Base-by-base conservation (phyloP, 2,329 filamentous ascomycete species). In the Calycina herbarum region DNA sequence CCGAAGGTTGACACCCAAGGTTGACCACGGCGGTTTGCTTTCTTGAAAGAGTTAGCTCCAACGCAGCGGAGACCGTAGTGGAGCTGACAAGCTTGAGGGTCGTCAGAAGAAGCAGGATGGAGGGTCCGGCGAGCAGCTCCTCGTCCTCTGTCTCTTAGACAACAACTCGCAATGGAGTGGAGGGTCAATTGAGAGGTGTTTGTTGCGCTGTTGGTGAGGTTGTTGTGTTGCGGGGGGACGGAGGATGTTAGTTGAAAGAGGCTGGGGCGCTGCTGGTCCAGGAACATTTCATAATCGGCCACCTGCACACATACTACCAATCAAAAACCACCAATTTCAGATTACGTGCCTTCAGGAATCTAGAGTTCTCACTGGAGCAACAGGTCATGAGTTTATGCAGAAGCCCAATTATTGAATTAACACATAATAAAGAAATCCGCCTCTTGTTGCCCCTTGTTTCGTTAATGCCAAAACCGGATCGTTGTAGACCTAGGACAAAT, bases 271-370 rank as follows among this genome's bases (percentile, higher is more conserved):
- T 13, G 35, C 27, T 13, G 35, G 35, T 38, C 35, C 8, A 7
- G 35, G 35, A 38, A 38, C 35, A 29, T 31, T 62, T 62, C 42
- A 31, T 20, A 56, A 38, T 40, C 42, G 40, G 38, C 45, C 56
- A 24, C 15, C 33, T 20, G 29, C 20, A n/a, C 57, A 27, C 29
- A 24, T 35, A 31, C 51, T 29, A 58, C 63, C 63, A 61, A 62
- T 62, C 8, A 51, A 29, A 62, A 40, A 48, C 48, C 48, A 27
- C 56, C 56, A 62, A 48, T 65, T 65, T 62, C 27, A 61, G 24
- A 57, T 24, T 54, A 38, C 62, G 62, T 59, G 56, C 62, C 62
- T 56, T 57, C 45, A 59, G 40, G 57, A 64, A 31, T 45, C 51
- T 51, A 51, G 45, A 51, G 7, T 51, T 51, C 45, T 51, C 20